Percentiles rank a stretch among this genome's conserved stretches.
phyloP scores from a whole-genome alignment of 2,329 filamentous ascomycete genomes.

The Botryotinia calthae region DNA sequence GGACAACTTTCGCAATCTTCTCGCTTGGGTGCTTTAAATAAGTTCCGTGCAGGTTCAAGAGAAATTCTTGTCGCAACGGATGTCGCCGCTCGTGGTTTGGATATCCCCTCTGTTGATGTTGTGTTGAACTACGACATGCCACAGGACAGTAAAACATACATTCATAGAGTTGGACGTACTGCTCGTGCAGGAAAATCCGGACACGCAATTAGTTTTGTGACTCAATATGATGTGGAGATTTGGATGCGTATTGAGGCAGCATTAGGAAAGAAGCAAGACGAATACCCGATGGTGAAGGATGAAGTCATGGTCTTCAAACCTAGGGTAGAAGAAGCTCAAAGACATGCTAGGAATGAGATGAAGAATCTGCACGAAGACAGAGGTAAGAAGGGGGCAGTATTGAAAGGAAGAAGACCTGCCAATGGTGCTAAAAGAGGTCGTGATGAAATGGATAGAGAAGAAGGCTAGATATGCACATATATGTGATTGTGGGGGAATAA shows the following conservation, averaged over 20 bases:
- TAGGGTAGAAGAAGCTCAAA: slow-evolving; percentile 79
- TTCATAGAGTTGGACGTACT: slow-evolving; percentile 85
- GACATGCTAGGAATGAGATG: slow-evolving; percentile 76
- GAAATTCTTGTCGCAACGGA: slow-evolving; percentile 91
- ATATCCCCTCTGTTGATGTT: slow-evolving; percentile 87
- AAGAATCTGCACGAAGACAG: slow-evolving; percentile 72
- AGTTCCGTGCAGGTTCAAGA: slow-evolving; percentile 78
- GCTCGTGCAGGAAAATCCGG: slow-evolving; percentile 84
- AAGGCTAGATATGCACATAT: slow-evolving; percentile 31
- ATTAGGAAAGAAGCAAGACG: slow-evolving; percentile 70
- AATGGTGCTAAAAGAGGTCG: slow-evolving; percentile 49
- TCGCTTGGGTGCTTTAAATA: slow-evolving; percentile 82
- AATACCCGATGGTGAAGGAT: slow-evolving; percentile 70
- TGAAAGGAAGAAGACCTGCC: slow-evolving; percentile 50
- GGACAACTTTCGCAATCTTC: slow-evolving; percentile 86
- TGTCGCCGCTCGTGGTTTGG: slow-evolving; percentile 87
- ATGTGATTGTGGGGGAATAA: background rate
- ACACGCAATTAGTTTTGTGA: slow-evolving; percentile 76
- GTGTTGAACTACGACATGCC: slow-evolving; percentile 86
- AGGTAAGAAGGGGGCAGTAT: slow-evolving; percentile 46
- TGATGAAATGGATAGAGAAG: slow-evolving; percentile 45
- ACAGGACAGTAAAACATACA: slow-evolving; percentile 83
- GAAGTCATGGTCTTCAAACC: slow-evolving; percentile 80
- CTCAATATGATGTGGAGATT: slow-evolving; percentile 83
- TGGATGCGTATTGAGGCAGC: slow-evolving; percentile 80